phyloP scores from a whole-genome alignment of 257 asterid genomes.

The Gynochthodes officinalis region DNA sequence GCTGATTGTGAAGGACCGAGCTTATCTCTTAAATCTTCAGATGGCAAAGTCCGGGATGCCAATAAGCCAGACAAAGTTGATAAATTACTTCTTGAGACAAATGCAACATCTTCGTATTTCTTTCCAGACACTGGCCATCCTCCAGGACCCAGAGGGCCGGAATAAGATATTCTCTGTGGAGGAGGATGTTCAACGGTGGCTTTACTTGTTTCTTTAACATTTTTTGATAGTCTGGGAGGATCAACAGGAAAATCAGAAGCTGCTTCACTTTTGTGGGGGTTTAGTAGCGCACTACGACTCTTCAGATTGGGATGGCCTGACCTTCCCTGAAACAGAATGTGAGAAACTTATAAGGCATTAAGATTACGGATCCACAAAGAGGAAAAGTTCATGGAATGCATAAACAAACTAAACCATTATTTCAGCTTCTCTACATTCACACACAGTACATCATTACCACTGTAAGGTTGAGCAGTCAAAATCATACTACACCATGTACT shows the following conservation, averaged over 20 bases:
- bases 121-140: conserved; percentile 43
- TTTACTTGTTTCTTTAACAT: conserved; percentile 30
- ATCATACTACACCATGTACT: neutral
- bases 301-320: conserved; percentile 41
- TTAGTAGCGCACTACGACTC: conserved; percentile 41
- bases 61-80: conserved; percentile 47
- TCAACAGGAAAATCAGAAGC: conserved; percentile 33
- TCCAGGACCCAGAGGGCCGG: conserved; percentile 70
- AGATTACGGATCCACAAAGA: neutral
- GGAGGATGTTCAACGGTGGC: conserved; percentile 31
- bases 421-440: neutral
- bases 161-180: conserved; percentile 40
- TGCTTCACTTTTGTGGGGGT: conserved; percentile 35
- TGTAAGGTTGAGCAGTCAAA: neutral
- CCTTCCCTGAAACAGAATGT: conserved; percentile 45
- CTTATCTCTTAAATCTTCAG: conserved; percentile 39
- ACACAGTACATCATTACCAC: neutral
- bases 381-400: neutral
- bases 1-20: conserved; percentile 28
- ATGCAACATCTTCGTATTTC: conserved; percentile 36
- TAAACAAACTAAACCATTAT: neutral
- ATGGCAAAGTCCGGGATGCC: conserved; percentile 44
- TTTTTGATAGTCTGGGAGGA: conserved; percentile 33
- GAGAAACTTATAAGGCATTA: conserved; percentile 4
- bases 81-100: conserved; percentile 32